These are phyloP conservation scores for Oryza glumipatula DNA, from an alignment of 176 grass and related monocot species.

Conservation along the genomic window DNA sequence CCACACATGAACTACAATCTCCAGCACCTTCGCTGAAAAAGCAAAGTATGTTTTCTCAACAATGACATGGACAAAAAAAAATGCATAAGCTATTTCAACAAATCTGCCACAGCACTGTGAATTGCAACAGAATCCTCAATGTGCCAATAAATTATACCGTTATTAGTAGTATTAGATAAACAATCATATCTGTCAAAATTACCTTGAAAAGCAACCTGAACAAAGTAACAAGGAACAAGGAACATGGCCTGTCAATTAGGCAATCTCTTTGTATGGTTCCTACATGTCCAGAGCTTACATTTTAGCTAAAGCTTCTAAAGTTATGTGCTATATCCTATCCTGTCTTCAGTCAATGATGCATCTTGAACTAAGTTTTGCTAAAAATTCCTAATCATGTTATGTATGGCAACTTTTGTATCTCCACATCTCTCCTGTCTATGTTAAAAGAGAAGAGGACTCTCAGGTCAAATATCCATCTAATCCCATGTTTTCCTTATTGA, in stretches of 20 bases:
- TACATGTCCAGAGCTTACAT: neutral
- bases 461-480: conserved; percentile 4
- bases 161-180: conserved; percentile 13
- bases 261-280: conserved; percentile 9
- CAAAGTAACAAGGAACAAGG: neutral
- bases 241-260: neutral
- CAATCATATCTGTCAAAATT: conserved; percentile 18
- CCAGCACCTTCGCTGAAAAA: conserved; percentile 85
- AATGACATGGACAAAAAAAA: neutral
- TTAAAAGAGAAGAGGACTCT: neutral
- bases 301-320: neutral
- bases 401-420: conserved; percentile 25
- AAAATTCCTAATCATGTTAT: conserved; percentile 23
- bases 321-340: neutral
- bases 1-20: conserved; percentile 96
- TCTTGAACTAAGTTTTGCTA: neutral
- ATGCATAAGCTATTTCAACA: conserved; percentile 7
- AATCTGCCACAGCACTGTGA: neutral
- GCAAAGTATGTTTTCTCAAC: conserved; percentile 23
- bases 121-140: neutral
- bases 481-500: neutral
- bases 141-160: neutral
- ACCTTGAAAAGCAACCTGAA: conserved; percentile 14
- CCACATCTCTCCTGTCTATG: neutral
- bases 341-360: conserved; percentile 1